Evolutionary conservation across 1,139 yeast genomes (phyloP).

Genomic region (Saccharomyces pastorianus): DNA sequence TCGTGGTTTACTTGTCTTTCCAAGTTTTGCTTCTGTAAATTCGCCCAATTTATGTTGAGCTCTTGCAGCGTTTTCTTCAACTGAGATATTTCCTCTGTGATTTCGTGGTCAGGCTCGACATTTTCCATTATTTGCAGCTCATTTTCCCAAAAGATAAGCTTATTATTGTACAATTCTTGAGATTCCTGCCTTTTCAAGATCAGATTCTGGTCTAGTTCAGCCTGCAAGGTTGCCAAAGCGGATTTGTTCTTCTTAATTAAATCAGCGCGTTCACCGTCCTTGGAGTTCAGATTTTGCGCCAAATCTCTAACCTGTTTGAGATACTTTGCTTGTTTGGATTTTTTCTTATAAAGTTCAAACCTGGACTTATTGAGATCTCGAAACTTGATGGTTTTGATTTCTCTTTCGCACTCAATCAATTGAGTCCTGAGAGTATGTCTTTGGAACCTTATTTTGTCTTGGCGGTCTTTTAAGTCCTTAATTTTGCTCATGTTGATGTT

Average conservation of each 20-base stretch:
- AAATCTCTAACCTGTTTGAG: neutral
- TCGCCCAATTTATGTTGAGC: conserved; percentile 2
- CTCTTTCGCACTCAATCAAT: neutral
- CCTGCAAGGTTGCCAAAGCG: neutral
- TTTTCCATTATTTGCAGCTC: conserved; percentile 8
- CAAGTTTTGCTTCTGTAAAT: conserved; percentile 4
- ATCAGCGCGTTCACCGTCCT: neutral
- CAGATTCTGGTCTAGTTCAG: neutral
- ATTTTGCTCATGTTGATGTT: neutral
- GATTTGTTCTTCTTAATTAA: neutral
- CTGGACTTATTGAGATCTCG: conserved; percentile 7
- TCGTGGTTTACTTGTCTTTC: conserved; percentile 5
- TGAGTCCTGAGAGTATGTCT: neutral
- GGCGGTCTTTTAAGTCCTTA: neutral
- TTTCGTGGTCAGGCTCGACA: conserved; percentile 8
- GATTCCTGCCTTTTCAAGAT: neutral
- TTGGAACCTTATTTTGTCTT: neutral
- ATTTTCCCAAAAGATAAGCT: neutral
- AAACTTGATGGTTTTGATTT: neutral
- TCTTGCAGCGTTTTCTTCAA: conserved; percentile 3
- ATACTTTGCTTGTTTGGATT: conserved; percentile 2
- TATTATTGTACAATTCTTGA: neutral
- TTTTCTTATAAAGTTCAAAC: neutral
- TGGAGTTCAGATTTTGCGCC: conserved; percentile 3
- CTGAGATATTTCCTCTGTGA: conserved; percentile 8